Evolutionary conservation across 1,284 basidiomycete species (phyloP).

Genomic region (Ustilago curta): DNA sequence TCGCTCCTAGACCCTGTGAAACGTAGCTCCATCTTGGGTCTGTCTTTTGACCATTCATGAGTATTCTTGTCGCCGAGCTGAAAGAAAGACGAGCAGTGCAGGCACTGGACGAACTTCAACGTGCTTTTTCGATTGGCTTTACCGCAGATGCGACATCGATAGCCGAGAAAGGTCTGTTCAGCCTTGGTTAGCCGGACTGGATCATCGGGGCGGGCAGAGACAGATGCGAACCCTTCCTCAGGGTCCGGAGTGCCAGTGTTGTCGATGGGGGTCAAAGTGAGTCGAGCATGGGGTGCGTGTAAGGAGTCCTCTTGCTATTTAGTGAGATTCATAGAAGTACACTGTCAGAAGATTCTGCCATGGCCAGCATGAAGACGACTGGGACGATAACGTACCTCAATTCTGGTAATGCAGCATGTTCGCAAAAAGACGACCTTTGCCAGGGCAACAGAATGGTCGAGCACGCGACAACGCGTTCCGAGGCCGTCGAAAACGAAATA

Average conservation of each 20-base stretch:
- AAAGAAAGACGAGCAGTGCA: constrained; percentile 19
- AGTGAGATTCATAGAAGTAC: neutral
- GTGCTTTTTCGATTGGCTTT: constrained; percentile 23
- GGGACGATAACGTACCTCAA: constrained; percentile 12
- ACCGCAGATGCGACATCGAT: constrained; percentile 26
- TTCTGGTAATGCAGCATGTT: constrained; percentile 16
- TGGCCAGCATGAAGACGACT: neutral
- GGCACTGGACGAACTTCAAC: constrained; percentile 7
- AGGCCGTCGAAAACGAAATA: constrained; percentile 5
- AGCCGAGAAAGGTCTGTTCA: constrained; percentile 22
- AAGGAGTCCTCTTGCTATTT: constrained; percentile 1
- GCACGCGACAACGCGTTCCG: constrained; percentile 10
- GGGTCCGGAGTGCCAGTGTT: neutral
- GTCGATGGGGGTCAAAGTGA: constrained; percentile 3
- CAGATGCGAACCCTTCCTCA: too few relatives aligned
- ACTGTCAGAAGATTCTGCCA: neutral
- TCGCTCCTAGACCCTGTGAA: constrained; percentile 27
- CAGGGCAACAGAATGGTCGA: constrained; percentile 12
- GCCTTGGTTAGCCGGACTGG: neutral
- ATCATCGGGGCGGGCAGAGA: neutral
- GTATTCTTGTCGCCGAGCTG: neutral
- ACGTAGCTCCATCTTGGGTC: constrained; percentile 21
- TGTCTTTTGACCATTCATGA: neutral
- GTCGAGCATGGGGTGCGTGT: neutral
- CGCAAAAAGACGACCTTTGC: constrained; percentile 15